Evolutionary conservation across 2,329 filamentous ascomycete genomes (phyloP).

Genomic region (Hypoxylon sp.): DNA sequence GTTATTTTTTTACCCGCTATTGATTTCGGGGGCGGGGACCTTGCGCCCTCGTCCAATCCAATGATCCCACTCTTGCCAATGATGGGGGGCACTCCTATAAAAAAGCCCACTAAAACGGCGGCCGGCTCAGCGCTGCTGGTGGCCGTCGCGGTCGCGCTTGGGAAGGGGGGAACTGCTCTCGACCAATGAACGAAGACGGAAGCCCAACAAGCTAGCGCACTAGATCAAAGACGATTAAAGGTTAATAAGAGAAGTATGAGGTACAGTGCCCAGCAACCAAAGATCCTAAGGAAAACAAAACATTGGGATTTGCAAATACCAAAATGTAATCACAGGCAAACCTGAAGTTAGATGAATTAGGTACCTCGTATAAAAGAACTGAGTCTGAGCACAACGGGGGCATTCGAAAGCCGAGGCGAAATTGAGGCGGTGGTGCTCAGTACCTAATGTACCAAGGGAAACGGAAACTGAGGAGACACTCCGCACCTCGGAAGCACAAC

Average conservation of each 20-base stretch:
- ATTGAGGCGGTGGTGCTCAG: slow-evolving; percentile 9
- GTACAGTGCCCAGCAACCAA: slow-evolving; percentile 21
- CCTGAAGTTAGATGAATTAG: slow-evolving; percentile 9
- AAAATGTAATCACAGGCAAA: slow-evolving; percentile 17
- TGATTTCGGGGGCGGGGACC: slow-evolving; percentile 37
- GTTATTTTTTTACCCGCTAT: slow-evolving; percentile 45
- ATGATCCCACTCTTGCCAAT: slow-evolving; percentile 3
- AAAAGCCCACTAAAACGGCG: slow-evolving; percentile 34
- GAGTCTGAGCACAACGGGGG: slow-evolving; percentile 26
- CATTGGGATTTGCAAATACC: slow-evolving; percentile 41
- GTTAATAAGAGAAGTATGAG: slow-evolving; percentile 24
- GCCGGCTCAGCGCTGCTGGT: slow-evolving; percentile 28
- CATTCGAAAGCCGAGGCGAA: slow-evolving; percentile 10
- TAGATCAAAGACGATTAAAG: slow-evolving; percentile 33
- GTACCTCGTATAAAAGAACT: slow-evolving; percentile 10
- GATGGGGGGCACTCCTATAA: slow-evolving; percentile 30
- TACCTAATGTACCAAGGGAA: slow-evolving; percentile 21
- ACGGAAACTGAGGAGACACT: slow-evolving; percentile 16
- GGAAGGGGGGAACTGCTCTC: slow-evolving; percentile 32
- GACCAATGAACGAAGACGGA: slow-evolving; percentile 32
- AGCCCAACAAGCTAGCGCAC: slow-evolving; percentile 30
- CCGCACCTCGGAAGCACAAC: slow-evolving; percentile 23
- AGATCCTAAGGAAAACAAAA: slow-evolving; percentile 19
- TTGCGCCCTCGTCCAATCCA: slow-evolving; percentile 30
- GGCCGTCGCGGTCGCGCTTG: slow-evolving; percentile 36